Base-by-base conservation (phyloP, 192 early-diverging fungal genomes). In the Pilobolus umbonatus region DNA sequence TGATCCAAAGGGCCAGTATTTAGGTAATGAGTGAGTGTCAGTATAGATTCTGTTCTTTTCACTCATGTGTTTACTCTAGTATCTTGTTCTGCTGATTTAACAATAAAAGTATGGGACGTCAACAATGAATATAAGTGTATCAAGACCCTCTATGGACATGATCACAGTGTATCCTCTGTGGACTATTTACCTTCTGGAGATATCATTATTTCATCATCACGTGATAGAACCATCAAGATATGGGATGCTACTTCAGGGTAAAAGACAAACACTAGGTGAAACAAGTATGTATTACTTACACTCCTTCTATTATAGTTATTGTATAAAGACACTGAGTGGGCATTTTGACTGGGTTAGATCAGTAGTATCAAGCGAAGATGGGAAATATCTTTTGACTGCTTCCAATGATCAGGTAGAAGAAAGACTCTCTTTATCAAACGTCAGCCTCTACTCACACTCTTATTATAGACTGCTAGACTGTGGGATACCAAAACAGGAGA, bases 281-380 rank as follows among this genome's bases (percentile, higher is more conserved):
- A 48, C 8, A 5, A 14, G 8, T 29, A 75, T 61, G 8, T 28
- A 11, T 34, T 40, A n/a, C 30, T 30, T 56, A 12, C 5, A 29
- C 24, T 28, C 3, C 22, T 43, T 8, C 12, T 45, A 4, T 12
- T 54, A 43, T 47, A 85, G 91, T 19, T 94, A 86, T 64, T 92
- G 91, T 73, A 64, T 83, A 17, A 88, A 85, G 51, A 95, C 92
- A 1, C 62, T 93, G n/a, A 46, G 62, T 3, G 94, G 90, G 17
- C 93, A 95, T 67, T 57, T 75, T n/a, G 93, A 95, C 57, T 98
- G 95, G 95, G 90, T 98, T 29, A 82, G 94, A 35, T 69, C 61
- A 38, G 80, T 88, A 0, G 77, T 76, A 30, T 78, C 79, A n/a
- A 80, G 78, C 46, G 79, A 83, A 14, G 90, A 93, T 65, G 83